Evolutionary conservation across 257 asterid genomes (phyloP), one percentile per base, ranked within the genome.

Genomic region (Anisodus acutangulus): DNA sequence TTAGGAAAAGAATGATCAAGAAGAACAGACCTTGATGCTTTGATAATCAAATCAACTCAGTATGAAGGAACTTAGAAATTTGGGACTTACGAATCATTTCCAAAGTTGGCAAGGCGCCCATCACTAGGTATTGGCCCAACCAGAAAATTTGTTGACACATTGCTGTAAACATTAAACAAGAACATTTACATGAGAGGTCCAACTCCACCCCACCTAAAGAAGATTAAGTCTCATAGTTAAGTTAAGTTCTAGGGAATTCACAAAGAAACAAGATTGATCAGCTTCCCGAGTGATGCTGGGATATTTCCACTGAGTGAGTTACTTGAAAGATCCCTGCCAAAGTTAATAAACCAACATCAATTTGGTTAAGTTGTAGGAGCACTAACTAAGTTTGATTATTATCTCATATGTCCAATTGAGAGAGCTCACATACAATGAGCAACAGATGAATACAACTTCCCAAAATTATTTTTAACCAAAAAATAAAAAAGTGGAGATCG

Each of bases 291-390:
- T 26, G 99, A 93, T 82, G 89, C 85, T 80, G 98, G 99, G 90
- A 95, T 92, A 83, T 80, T 90, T 88, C 98, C 98, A 87, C 98
- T 91, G 64, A 94, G 95, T 84, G 97, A 94, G 91, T 94, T 95
- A 92, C 99, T 93, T 51, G 99, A 95, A 83, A 95, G 92, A 87
- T 95, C 99, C 90, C 99, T 95, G 92, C 69, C 89, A 86, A 85
- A 74, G 71, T 64, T 26, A n/a, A 62, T 11, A 64, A 64, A 64
- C 71, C 41, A 64, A 11, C 71, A 64, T 64, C 71, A 64, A 64
- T 31, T 26, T 35, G n/a, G 71, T 9, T 83, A 84, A 79, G 86
- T 84, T 84, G 86, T 80, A 37, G 89, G 83, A 83, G 89, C 62
- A 59, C 71, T 64, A 26, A 59, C 43, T 64, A 10, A 63, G 43